Evolutionary conservation across 345 rosid genomes (phyloP).

Genomic region (Linum tenue): DNA sequence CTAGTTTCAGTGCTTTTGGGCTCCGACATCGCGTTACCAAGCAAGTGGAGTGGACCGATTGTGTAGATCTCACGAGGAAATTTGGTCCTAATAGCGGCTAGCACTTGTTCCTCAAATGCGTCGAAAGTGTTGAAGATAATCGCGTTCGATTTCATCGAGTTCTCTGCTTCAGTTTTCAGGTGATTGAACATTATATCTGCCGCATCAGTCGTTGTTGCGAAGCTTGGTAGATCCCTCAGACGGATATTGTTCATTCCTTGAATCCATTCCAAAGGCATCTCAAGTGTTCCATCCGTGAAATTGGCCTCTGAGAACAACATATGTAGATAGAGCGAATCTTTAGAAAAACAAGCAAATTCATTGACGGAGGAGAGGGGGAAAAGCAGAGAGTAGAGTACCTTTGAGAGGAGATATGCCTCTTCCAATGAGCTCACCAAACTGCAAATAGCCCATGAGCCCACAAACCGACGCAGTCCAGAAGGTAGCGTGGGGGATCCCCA

Average conservation of each 20-base stretch:
- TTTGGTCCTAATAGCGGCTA: slow-evolving; percentile 16
- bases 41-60: slow-evolving; percentile 31
- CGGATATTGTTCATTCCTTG: slow-evolving; percentile 25
- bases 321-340: too few relatives aligned
- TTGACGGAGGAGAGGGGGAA: too few relatives aligned
- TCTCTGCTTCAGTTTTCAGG: slow-evolving; percentile 2
- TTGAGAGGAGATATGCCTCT: slow-evolving; percentile 29
- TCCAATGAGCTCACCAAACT: slow-evolving; percentile 17
- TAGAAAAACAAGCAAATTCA: too few relatives aligned
- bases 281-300: slow-evolving; percentile 21
- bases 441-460: slow-evolving; percentile 28
- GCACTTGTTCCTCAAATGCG: slow-evolving; percentile 24
- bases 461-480: slow-evolving; percentile 31
- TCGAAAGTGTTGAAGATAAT: slow-evolving; percentile 37
- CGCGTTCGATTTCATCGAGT: slow-evolving; percentile 22
- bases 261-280: slow-evolving; percentile 31
- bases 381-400: slow-evolving; percentile 12
- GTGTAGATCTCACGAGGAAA: slow-evolving; percentile 18
- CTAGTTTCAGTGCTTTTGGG: neutral
- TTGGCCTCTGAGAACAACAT: slow-evolving; percentile 20
- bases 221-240: slow-evolving; percentile 3
- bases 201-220: slow-evolving; percentile 9
- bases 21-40: slow-evolving; percentile 9
- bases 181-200: slow-evolving; percentile 28
- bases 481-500: slow-evolving; percentile 22